Percentiles rank a stretch among this genome's conserved stretches.
These are phyloP conservation scores for Thymus quinquecostatus DNA, from an alignment of 257 asterid species.

Conservation along the genomic window DNA sequence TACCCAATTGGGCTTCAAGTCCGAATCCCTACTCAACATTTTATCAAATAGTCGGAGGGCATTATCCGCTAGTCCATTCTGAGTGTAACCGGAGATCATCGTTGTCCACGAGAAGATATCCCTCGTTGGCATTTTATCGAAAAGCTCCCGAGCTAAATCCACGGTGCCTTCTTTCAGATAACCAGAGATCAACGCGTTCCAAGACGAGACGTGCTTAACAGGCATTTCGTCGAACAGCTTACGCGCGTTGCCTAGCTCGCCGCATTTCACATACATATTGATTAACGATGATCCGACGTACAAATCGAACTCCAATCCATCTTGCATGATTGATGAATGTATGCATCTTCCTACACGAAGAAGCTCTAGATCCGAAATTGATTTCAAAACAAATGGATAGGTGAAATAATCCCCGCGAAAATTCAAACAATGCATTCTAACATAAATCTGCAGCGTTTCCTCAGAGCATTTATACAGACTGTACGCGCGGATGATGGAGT, in stretches of 20 bases:
- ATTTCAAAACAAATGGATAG: constrained; percentile 78
- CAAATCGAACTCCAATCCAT: constrained; percentile 57
- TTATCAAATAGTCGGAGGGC: constrained; percentile 65
- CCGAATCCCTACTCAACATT: constrained; percentile 50
- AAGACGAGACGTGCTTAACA: constrained; percentile 60
- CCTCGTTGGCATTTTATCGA: constrained; percentile 53
- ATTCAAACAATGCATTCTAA: constrained; percentile 49
- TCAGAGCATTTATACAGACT: constrained; percentile 47
- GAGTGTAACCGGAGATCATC: constrained; percentile 88
- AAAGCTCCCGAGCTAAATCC: constrained; percentile 54
- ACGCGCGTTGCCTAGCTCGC: constrained; percentile 50
- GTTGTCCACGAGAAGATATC: constrained; percentile 84
- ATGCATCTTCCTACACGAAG: constrained; percentile 47
- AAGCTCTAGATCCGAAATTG: constrained; percentile 49
- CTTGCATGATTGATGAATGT: constrained; percentile 63
- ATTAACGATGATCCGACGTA: constrained; percentile 74
- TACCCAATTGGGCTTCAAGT: constrained; percentile 83
- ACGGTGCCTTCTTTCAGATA: constrained; percentile 69
- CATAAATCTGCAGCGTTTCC: constrained; percentile 37
- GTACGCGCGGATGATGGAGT: constrained; percentile 76
- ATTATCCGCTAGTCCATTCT: constrained; percentile 64
- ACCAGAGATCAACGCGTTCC: constrained; percentile 80
- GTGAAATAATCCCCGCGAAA: constrained; percentile 76
- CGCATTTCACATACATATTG: constrained; percentile 78
- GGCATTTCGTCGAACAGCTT: constrained; percentile 73